Evolutionary conservation across 345 rosid species (phyloP).

Genomic region (Kernera saxatilis): DNA sequence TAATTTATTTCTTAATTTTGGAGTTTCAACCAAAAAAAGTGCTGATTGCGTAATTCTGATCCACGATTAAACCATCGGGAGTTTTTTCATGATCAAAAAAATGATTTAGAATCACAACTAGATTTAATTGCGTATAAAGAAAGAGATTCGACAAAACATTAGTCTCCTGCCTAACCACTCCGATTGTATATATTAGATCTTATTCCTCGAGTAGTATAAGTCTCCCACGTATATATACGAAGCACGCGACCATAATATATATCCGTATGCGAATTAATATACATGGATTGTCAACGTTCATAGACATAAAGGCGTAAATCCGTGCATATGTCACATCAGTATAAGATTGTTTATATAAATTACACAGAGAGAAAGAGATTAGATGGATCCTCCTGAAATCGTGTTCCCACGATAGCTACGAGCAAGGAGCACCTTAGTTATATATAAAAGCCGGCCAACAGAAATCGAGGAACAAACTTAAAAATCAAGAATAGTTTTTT

Average conservation of each 20-base stretch:
- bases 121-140: background rate
- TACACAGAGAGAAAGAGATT: background rate
- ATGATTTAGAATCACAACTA: background rate
- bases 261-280: background rate
- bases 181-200: slow-evolving; percentile 6
- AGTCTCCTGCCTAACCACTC: slow-evolving; percentile 20
- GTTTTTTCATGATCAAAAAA: background rate
- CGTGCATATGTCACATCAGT: slow-evolving; percentile 20
- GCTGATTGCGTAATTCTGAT: background rate
- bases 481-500: slow-evolving; percentile 5
- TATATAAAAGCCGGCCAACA: slow-evolving; percentile 28
- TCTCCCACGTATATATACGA: slow-evolving; percentile 1
- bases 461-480: background rate
- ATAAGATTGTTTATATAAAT: background rate
- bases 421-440: slow-evolving; percentile 44
- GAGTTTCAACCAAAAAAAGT: background rate
- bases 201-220: background rate
- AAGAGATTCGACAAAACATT: background rate
- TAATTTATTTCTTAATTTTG: background rate
- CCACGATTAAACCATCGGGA: background rate
- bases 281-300: background rate
- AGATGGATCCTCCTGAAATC: slow-evolving; percentile 37
- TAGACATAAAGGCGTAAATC: background rate
- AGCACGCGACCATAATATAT: slow-evolving; percentile 17
- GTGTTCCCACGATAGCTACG: slow-evolving; percentile 63